A percentile compares a stretch with the other conserved stretches of the same genome.
phyloP scores from a whole-genome alignment of 75 land plant genomes.

The Adiantum capillusveneris region DNA sequence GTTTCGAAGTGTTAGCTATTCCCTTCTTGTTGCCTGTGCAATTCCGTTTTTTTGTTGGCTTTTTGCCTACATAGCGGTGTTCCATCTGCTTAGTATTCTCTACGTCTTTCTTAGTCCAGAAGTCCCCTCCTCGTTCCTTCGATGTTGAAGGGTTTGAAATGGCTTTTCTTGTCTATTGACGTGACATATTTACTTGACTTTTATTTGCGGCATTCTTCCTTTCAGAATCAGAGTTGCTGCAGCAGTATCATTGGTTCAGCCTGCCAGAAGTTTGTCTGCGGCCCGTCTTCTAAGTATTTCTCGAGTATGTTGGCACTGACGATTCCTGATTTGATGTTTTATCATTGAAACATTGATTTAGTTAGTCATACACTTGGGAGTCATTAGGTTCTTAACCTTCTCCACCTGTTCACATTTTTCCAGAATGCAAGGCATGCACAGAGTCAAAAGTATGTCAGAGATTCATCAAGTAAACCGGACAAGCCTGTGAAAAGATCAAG shows the following conservation, averaged over 20 bases:
- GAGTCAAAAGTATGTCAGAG: not conserved
- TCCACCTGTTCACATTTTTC: not conserved
- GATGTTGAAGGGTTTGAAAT: no score
- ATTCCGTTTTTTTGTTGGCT: no score
- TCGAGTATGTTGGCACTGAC: not conserved
- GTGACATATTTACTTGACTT: no score
- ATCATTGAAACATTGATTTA: not conserved
- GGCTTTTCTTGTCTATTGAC: no score
- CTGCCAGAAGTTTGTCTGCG: not conserved
- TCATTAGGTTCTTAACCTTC: no score
- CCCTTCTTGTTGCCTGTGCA: no score
- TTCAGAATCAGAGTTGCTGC: constrained; percentile 4
- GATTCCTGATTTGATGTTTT: not conserved
- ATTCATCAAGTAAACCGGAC: not conserved
- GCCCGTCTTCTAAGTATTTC: not conserved
- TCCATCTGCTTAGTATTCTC: no score
- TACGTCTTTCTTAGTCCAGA: no score
- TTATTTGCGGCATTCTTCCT: no score
- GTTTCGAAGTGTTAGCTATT: no score
- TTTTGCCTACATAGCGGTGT: no score
- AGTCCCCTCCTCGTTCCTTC: no score
- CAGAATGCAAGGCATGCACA: not conserved
- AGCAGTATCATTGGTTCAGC: not conserved
- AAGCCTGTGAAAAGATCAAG: not conserved
- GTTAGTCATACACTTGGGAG: not conserved